Conservation (phyloP, 352 stramenopile genomes). For the Phytopythium kandeliae region DNA sequence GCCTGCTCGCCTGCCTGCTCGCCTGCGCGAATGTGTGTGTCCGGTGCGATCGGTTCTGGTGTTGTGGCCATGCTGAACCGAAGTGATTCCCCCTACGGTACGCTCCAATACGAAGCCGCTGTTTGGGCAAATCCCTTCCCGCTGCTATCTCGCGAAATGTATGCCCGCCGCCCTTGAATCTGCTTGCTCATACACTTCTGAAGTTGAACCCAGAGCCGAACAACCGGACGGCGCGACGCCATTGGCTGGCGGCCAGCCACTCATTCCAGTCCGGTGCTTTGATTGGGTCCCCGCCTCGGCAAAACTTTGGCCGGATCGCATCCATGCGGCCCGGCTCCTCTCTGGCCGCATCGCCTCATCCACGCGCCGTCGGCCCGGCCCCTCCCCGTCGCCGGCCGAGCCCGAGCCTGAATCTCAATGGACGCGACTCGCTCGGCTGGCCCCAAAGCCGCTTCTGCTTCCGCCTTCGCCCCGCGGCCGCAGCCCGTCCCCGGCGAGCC, state of each 20-base stretch:
- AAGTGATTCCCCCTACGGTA: too few relatives aligned
- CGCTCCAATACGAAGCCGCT: too few relatives aligned
- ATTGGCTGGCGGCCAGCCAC: neutral
- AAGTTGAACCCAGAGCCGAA: constrained; percentile 1
- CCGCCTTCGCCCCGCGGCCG: neutral
- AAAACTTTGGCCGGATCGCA: neutral
- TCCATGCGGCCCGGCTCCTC: constrained; percentile 4
- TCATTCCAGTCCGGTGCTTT: neutral
- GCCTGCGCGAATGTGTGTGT: too few relatives aligned
- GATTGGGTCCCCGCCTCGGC: too few relatives aligned
- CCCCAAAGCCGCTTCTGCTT: constrained; percentile 5
- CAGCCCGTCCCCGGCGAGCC: neutral
- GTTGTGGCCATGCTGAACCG: neutral
- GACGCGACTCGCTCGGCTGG: constrained; percentile 1
- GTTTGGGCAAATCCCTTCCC: too few relatives aligned
- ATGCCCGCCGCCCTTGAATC: constrained; percentile 3
- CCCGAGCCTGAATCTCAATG: too few relatives aligned
- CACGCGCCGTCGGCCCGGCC: constrained; percentile 3
- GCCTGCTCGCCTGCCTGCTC: too few relatives aligned
- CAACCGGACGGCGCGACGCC: neutral
- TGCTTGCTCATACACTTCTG: constrained; percentile 2
- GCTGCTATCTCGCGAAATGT: neutral
- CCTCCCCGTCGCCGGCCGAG: constrained; percentile 14
- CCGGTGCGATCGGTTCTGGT: neutral
- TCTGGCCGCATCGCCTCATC: constrained; percentile 2